These are phyloP conservation scores for Gossypium lobatum DNA, from an alignment of 441 rosid genomes.

Conservation along the genomic window DNA sequence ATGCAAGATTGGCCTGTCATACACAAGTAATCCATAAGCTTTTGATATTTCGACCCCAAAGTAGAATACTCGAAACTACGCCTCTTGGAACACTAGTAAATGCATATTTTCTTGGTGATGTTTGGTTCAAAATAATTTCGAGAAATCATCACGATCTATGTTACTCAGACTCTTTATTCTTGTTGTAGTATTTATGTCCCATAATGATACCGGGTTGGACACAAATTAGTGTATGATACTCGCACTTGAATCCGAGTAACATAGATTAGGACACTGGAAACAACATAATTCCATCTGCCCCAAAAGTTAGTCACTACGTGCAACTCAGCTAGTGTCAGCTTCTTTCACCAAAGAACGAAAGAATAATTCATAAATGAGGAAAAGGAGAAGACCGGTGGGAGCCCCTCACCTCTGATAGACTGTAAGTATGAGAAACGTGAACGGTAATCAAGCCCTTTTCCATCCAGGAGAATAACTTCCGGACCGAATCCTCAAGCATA, in stretches of 20 bases:
- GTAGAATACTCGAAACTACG: neutral
- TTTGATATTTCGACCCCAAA: neutral
- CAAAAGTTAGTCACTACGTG: neutral
- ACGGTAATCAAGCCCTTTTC: constrained; percentile 51
- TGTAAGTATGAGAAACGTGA: constrained; percentile 65
- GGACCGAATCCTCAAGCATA: constrained; percentile 62
- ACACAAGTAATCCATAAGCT: neutral
- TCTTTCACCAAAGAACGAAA: neutral
- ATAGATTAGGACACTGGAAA: neutral
- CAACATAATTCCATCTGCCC: neutral
- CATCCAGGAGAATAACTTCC: constrained; percentile 76
- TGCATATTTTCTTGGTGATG: neutral
- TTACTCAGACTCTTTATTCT: too few species aligned
- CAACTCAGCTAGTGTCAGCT: neutral
- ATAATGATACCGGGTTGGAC: too few species aligned
- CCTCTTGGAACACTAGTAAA: too few species aligned
- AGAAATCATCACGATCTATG: neutral
- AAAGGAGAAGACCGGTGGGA: neutral
- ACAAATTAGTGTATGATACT: too few species aligned
- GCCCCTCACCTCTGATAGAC: constrained; percentile 55
- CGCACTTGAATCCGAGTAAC: too few species aligned
- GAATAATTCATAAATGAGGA: neutral
- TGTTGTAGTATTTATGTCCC: too few species aligned
- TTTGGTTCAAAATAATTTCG: neutral
- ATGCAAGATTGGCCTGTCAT: constrained; percentile 81